Evolutionary conservation across 192 early-diverging fungal species (phyloP).

Genomic region (Coemansia sp.): DNA sequence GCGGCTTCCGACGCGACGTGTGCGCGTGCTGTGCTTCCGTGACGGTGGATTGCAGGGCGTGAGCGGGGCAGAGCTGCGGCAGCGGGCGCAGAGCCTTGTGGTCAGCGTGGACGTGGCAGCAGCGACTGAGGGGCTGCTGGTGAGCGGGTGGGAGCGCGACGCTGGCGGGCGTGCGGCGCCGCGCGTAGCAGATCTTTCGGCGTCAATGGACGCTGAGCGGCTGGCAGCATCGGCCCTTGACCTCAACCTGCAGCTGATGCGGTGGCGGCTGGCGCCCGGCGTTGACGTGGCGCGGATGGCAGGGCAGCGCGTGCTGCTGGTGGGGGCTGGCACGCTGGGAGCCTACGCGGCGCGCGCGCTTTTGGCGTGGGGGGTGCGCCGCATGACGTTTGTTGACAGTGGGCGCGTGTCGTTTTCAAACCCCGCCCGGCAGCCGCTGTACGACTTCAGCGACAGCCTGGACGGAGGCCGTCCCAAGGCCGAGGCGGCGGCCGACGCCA

Average conservation of each 20-base stretch:
- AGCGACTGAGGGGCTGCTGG: constrained; percentile 10
- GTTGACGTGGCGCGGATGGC: constrained; percentile 83
- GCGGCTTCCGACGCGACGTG: constrained; percentile 16
- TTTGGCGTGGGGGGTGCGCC: constrained; percentile 91
- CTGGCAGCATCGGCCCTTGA: constrained; percentile 91
- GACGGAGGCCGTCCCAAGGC: constrained; percentile 90
- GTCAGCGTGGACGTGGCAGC: constrained; percentile 37
- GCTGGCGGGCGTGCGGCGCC: constrained; percentile 76
- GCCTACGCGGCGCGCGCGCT: constrained; percentile 88
- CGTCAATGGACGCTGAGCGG: constrained; percentile 86
- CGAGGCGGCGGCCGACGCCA: constrained; percentile 75
- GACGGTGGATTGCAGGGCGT: constrained; percentile 17
- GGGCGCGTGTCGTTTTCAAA: constrained; percentile 94
- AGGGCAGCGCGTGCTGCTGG: constrained; percentile 76
- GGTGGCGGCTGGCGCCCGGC: constrained; percentile 89
- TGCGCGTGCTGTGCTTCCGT: constrained; percentile 48
- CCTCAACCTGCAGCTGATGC: constrained; percentile 96
- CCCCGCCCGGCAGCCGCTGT: constrained; percentile 94
- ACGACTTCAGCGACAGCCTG: constrained; percentile 86
- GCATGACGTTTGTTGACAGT: constrained; percentile 95
- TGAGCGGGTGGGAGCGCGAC: constrained; percentile 95
- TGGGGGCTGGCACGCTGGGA: constrained; percentile 95
- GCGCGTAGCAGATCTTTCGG: constrained; percentile 80
- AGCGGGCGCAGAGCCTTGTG: constrained; percentile 41
- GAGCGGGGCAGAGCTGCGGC: constrained; percentile 4